Evolutionary conservation across 176 grass and related monocot genomes (phyloP).

Genomic region (Poa pratensis): DNA sequence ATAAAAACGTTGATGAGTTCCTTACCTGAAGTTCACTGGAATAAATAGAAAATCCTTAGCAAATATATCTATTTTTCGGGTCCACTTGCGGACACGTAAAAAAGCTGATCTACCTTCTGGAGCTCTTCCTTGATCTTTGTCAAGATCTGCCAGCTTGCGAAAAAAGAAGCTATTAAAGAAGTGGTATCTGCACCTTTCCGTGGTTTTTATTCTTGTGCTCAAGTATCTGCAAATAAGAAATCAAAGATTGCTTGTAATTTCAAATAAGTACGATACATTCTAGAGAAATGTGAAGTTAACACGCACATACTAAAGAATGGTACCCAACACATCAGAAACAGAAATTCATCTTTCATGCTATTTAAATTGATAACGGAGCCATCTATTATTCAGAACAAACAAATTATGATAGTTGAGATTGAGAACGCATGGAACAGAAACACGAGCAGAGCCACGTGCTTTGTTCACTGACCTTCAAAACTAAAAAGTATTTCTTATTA

Average conservation of each 20-base stretch:
- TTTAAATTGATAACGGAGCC: constrained; percentile 9
- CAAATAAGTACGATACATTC: constrained; percentile 26
- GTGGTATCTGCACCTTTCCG: constrained; percentile 62
- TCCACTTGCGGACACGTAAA: constrained; percentile 95
- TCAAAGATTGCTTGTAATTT: constrained; percentile 25
- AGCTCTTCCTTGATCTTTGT: constrained; percentile 87
- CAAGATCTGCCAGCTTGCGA: constrained; percentile 95
- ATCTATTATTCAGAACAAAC: constrained; percentile 15
- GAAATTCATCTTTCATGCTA: not conserved
- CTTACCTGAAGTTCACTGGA: constrained; percentile 98
- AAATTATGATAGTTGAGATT: not conserved
- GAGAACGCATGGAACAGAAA: not conserved
- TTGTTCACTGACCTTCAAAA: not conserved
- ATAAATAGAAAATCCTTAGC: constrained; percentile 98
- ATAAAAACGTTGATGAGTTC: constrained; percentile 11
- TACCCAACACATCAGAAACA: not conserved
- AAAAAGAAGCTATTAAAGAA: constrained; percentile 99
- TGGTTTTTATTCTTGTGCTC: constrained; percentile 64
- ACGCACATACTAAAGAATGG: constrained; percentile 21
- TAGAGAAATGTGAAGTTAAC: constrained; percentile 29
- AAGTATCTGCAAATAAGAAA: constrained; percentile 73
- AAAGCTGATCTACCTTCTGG: constrained; percentile 92
- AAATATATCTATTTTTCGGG: constrained; percentile 94
- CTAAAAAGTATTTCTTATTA: constrained; percentile 1
- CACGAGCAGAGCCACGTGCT: not conserved